phyloP scores from a whole-genome alignment of 352 stramenopile genomes.

The Globisporangium echinulatum region DNA sequence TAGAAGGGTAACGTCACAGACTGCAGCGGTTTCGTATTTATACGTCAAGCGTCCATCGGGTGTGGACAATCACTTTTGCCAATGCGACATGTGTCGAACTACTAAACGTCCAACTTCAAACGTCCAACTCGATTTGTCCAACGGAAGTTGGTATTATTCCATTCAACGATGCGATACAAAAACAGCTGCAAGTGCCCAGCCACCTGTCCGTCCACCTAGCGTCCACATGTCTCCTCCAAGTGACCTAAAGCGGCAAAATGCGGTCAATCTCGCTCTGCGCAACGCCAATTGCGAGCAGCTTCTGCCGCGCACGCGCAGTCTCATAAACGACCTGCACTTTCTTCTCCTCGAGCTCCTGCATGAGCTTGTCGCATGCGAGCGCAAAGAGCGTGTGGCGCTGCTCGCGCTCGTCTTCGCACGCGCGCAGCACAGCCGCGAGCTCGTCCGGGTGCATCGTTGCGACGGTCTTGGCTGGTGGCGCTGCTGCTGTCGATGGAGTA shows the following conservation, averaged over 20 bases:
- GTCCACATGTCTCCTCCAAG: background rate
- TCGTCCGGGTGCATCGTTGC: slow-evolving; percentile 2
- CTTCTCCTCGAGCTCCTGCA: slow-evolving; percentile 18
- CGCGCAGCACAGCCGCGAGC: slow-evolving; percentile 10
- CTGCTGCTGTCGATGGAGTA: background rate
- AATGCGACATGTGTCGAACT: no score
- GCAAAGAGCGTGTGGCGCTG: slow-evolving; percentile 14
- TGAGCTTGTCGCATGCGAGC: slow-evolving; percentile 14
- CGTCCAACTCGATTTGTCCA: no score
- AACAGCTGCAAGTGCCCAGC: no score
- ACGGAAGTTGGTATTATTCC: no score
- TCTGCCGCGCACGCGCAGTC: slow-evolving; percentile 31
- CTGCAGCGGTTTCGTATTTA: no score
- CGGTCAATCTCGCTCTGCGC: slow-evolving; percentile 12
- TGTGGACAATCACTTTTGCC: background rate
- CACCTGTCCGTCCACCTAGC: no score
- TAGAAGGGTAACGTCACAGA: no score
- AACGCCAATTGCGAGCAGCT: slow-evolving; percentile 30
- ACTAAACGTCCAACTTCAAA: no score
- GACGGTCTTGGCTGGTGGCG: background rate
- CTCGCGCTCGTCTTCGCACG: slow-evolving; percentile 14
- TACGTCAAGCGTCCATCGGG: background rate
- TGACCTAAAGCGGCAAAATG: slow-evolving; percentile 13
- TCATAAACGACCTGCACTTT: slow-evolving; percentile 16
- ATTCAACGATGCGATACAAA: no score